Evolutionary conservation across 2,329 filamentous ascomycete genomes (phyloP).

Genomic region (Didymella glomerata): DNA sequence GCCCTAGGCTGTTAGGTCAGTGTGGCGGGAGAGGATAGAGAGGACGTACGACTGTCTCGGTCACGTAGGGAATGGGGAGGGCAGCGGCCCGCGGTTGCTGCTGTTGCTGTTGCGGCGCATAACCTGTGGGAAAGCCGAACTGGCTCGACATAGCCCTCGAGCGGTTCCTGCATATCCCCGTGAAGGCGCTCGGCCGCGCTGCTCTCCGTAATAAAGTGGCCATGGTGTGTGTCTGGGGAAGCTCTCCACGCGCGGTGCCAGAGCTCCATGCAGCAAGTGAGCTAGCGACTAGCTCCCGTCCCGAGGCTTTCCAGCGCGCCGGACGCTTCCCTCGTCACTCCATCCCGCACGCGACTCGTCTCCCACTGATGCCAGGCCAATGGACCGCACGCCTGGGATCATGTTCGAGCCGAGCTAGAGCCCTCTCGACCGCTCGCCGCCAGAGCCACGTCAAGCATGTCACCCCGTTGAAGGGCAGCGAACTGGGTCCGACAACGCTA

Average conservation of each 20-base stretch:
- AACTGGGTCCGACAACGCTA: slow-evolving; percentile 42
- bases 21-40: not conserved
- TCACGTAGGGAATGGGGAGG: slow-evolving; percentile 60
- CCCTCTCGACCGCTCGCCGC: slow-evolving; percentile 15
- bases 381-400: slow-evolving; percentile 26
- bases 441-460: slow-evolving; percentile 23
- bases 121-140: slow-evolving; percentile 37
- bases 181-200: slow-evolving; percentile 29
- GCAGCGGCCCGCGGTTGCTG: slow-evolving; percentile 48
- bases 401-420: slow-evolving; percentile 29
- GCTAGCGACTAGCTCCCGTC: slow-evolving; percentile 29
- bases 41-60: slow-evolving; percentile 57
- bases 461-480: slow-evolving; percentile 25
- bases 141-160: slow-evolving; percentile 38
- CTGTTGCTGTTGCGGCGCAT: slow-evolving; percentile 24
- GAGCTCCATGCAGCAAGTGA: not conserved
- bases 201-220: slow-evolving; percentile 41
- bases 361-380: slow-evolving; percentile 42
- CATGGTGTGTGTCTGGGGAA: slow-evolving; percentile 31
- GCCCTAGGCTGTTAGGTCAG: slow-evolving; percentile 52
- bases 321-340: slow-evolving; percentile 17
- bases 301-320: slow-evolving; percentile 21
- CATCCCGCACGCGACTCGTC: not conserved
- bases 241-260: not conserved
- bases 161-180: slow-evolving; percentile 22